Percentiles rank a stretch among this genome's conserved stretches.
phyloP scores from a whole-genome alignment of 225 moss, liverwort and hornwort genomes.

The Thuidium tamariscinum region DNA sequence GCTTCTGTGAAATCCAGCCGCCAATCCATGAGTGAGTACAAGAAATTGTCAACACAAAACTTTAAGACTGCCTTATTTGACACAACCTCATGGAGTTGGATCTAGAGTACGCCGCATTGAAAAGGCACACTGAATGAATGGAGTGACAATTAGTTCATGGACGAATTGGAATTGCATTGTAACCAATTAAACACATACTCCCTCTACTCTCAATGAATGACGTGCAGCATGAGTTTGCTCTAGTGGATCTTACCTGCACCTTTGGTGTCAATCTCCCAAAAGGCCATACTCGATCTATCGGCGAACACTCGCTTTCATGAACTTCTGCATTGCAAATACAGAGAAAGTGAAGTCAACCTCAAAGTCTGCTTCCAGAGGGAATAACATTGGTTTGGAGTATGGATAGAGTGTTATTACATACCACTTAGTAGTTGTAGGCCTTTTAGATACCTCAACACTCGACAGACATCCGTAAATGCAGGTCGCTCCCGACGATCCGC shows the following conservation, averaged over 20 bases:
- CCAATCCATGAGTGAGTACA: neutral
- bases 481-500: neutral
- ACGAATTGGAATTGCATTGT: neutral
- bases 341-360: neutral
- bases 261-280: neutral
- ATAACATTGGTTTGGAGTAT: no score
- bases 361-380: neutral
- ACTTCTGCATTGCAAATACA: neutral
- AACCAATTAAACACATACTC: neutral
- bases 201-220: neutral
- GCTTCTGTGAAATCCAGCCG: neutral
- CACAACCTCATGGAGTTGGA: neutral
- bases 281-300: neutral
- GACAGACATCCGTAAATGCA: neutral
- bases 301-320: neutral
- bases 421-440: neutral
- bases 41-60: neutral
- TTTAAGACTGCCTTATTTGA: no score
- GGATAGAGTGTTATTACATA: neutral
- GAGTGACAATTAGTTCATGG: neutral
- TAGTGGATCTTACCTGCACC: neutral
- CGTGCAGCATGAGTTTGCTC: no score
- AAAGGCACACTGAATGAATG: neutral
- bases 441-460: conserved; percentile 8
- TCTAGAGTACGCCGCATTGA: neutral